Evolutionary conservation across 2,329 filamentous ascomycete genomes (phyloP), one percentile per base, ranked within the genome.

Genomic region (Oidium heveae): DNA sequence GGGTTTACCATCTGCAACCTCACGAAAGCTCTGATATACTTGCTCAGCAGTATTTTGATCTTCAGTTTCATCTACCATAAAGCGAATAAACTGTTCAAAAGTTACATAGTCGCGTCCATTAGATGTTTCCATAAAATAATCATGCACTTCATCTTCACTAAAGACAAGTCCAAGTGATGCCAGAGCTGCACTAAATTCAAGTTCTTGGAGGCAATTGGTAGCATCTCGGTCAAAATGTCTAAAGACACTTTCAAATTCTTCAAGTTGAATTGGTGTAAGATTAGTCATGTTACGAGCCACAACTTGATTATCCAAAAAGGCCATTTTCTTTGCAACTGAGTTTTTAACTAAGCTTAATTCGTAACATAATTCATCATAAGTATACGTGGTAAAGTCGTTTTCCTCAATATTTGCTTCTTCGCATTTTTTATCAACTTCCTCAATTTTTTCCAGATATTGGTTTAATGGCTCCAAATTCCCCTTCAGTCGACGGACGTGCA

Each of bases 311-410:
- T 98, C 89, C 55, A 98, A 72, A 71, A 98, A 98, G 46, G 84
- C 82, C 55, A 96, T 77, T 69, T 98, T 98, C 73, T 96, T 98
- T 59, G 87, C 83, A 32, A 96, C 89, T 12, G 85, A 91, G 33
- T 84, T 82, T 66, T 87, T 88, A 56, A 96, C 91, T 33, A 98
- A 75, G 16, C 86, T 81, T 56, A 96, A 75, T 69, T 98, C 91
- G 69, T 98, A 98, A 57, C 80, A 80, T 44, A 98, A 75, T 68
- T 98, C 91, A 65, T 98, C 91, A 66, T 96, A 91, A 10, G 89
- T 94, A 69, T 96, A 96, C 9, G 89, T 96, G n/a, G 91, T 98
- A 67, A 91, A 96, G 70, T 98, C 91, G 68, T 98, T 98, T 64
- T 98, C 91, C 68, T 98, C 91, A 59, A 98, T 95, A 66, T 98